These are phyloP conservation scores for Furcasterigmium sp. DNA, from an alignment of 2,329 filamentous ascomycete species.

Conservation along the genomic window DNA sequence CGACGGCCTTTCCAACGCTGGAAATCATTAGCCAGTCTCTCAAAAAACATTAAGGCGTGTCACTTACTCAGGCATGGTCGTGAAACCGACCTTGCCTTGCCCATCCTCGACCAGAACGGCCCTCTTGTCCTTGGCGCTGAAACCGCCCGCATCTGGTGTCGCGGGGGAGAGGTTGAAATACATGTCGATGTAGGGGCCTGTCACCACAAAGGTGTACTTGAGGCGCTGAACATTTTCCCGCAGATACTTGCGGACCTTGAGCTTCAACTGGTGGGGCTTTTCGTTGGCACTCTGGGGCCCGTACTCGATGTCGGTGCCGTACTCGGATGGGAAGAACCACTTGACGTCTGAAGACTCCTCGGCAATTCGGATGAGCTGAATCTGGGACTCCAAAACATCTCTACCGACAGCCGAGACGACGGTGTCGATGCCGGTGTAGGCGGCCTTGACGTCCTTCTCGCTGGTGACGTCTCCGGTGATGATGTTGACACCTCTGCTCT, in stretches of 20 bases:
- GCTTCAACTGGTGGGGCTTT: slow-evolving; percentile 64
- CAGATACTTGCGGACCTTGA: slow-evolving; percentile 60
- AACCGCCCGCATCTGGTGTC: slow-evolving; percentile 45
- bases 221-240: slow-evolving; percentile 46
- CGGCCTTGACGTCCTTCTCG: slow-evolving; percentile 40
- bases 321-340: slow-evolving; percentile 65
- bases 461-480: slow-evolving; percentile 30
- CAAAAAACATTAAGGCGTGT: too few species aligned
- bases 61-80: slow-evolving; percentile 63
- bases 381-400: slow-evolving; percentile 55
- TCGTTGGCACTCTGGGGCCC: slow-evolving; percentile 51
- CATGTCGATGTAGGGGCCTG: slow-evolving; percentile 63
- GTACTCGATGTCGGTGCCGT: slow-evolving; percentile 62
- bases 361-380: slow-evolving; percentile 56
- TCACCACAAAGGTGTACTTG: slow-evolving; percentile 63
- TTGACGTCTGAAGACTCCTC: slow-evolving; percentile 46
- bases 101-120: slow-evolving; percentile 60
- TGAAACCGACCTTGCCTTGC: slow-evolving; percentile 58
- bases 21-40: slow-evolving; percentile 1
- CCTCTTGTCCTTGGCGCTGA: slow-evolving; percentile 49
- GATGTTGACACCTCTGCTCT: slow-evolving; percentile 15
- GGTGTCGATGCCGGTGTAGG: slow-evolving; percentile 58
- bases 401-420: slow-evolving; percentile 61
- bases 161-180: slow-evolving; percentile 42
- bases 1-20: slow-evolving; percentile 62